Conservation (phyloP, 768 basidiomycete species). For the Arthromyces matolae region DNA sequence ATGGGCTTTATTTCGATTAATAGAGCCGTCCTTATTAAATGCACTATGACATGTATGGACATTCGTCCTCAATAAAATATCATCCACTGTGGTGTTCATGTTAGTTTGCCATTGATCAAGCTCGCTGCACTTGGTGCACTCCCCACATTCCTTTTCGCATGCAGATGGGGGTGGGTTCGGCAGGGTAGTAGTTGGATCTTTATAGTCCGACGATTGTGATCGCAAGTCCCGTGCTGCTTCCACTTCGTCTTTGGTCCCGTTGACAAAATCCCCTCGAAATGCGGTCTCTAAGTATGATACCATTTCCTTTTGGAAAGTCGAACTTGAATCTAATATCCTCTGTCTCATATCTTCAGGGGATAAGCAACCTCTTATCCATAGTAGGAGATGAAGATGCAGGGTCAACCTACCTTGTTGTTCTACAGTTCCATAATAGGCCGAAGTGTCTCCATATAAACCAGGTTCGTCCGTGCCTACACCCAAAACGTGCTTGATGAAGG, state of each 20-base stretch:
- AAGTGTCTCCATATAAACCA: constrained; percentile 26
- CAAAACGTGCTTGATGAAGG: constrained; percentile 24
- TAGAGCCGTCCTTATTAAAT: constrained; percentile 13
- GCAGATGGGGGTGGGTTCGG: constrained; percentile 20
- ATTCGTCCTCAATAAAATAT: constrained; percentile 27
- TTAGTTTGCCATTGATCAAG: constrained; percentile 10
- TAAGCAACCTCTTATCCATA: constrained; percentile 21
- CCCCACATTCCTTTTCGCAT: constrained; percentile 6
- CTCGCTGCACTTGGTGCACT: constrained; percentile 20
- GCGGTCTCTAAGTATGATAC: constrained; percentile 2
- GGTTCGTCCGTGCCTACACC: constrained; percentile 14
- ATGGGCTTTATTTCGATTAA: constrained; percentile 1
- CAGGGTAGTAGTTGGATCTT: constrained; percentile 19
- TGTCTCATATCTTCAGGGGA: constrained; percentile 9
- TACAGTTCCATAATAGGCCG: constrained; percentile 30
- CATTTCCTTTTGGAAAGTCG: constrained; percentile 4
- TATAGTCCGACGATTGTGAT: neutral
- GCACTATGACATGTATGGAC: constrained; percentile 23
- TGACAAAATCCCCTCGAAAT: neutral
- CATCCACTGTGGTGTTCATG: constrained; percentile 22
- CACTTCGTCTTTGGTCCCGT: neutral
- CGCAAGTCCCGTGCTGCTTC: neutral
- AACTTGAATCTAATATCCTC: constrained; percentile 6
- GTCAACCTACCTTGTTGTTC: constrained; percentile 29
- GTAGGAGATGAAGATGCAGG: constrained; percentile 26